These are phyloP conservation scores for Bipolaris zeicola DNA, from an alignment of 2,329 filamentous ascomycete genomes.

Conservation along the genomic window DNA sequence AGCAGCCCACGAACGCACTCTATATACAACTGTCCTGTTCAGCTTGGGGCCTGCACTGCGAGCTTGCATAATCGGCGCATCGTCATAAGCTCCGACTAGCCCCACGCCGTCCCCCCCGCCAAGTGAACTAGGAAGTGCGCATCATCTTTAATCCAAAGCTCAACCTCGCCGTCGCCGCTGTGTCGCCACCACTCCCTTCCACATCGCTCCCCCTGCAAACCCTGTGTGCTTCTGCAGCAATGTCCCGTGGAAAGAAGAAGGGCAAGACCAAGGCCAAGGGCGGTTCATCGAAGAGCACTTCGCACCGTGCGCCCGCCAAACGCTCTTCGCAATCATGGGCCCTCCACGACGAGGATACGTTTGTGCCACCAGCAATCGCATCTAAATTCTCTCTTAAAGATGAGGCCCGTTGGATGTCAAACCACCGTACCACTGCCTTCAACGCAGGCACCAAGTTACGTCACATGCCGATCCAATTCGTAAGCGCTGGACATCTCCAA, in stretches of 20 bases:
- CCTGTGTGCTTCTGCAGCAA: constrained; percentile 12
- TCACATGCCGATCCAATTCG: constrained; percentile 62
- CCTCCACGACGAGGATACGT: constrained; percentile 25
- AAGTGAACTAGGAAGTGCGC: constrained; percentile 6
- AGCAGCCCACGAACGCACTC: too few species aligned
- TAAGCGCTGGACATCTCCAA: constrained; percentile 60
- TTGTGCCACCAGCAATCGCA: constrained; percentile 19
- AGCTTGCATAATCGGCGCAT: constrained; percentile 3
- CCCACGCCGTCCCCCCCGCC: constrained; percentile 11
- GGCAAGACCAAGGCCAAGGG: constrained; percentile 34
- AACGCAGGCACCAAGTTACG: constrained; percentile 59
- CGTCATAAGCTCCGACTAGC: constrained; percentile 13
- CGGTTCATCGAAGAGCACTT: constrained; percentile 26
- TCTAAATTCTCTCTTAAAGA: constrained; percentile 58
- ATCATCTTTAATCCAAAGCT: constrained; percentile 10
- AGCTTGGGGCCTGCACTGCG: not conserved
- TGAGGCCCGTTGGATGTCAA: constrained; percentile 64
- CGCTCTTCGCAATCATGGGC: constrained; percentile 22
- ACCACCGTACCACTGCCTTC: constrained; percentile 53
- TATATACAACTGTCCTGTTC: too few species aligned
- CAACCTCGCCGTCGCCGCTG: not conserved
- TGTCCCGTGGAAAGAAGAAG: constrained; percentile 36
- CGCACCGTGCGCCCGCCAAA: constrained; percentile 26
- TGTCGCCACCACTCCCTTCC: not conserved
- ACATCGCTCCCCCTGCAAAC: not conserved